Percentiles rank a stretch among this genome's conserved stretches.
phyloP scores from a whole-genome alignment of 352 stramenopile genomes.

The Phytophthora kernoviae region DNA sequence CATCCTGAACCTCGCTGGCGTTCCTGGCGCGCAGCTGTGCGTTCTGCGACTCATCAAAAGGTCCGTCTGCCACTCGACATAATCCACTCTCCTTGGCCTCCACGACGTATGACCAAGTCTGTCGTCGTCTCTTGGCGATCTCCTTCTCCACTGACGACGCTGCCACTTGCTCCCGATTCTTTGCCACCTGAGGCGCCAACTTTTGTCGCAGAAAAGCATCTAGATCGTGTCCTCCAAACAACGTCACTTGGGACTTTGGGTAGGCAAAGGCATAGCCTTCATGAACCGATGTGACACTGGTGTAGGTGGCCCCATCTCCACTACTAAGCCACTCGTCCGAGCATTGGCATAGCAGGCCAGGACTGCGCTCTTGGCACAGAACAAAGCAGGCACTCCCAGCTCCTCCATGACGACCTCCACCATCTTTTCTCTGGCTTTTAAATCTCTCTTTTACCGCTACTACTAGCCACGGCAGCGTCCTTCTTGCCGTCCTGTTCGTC shows the following conservation, averaged over 20 bases:
- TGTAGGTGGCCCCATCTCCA: conserved; percentile 85
- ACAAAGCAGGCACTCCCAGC: conserved; percentile 70
- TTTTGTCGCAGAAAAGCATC: conserved; percentile 68
- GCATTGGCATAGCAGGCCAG: conserved; percentile 86
- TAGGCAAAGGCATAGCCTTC: conserved; percentile 80
- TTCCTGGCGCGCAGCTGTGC: conserved; percentile 57
- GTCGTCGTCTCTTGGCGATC: conserved; percentile 36
- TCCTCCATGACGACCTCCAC: conserved; percentile 89
- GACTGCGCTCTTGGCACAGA: conserved; percentile 83
- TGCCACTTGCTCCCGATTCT: conserved; percentile 9
- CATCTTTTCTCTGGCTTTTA: conserved; percentile 60
- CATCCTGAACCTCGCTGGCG: conserved; percentile 10
- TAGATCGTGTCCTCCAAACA: conserved; percentile 71
- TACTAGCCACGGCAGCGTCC: conserved; percentile 16
- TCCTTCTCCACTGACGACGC: conserved; percentile 25
- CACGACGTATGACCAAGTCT: conserved; percentile 60
- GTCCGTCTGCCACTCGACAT: conserved; percentile 70
- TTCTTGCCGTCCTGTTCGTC: conserved; percentile 26
- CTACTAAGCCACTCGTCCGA: conserved; percentile 76
- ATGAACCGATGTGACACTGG: conserved; percentile 76
- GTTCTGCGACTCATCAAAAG: conserved; percentile 78
- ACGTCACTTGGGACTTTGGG: conserved; percentile 56
- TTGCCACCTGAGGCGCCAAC: conserved; percentile 46
- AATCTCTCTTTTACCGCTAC: conserved; percentile 57
- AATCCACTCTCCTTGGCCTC: conserved; percentile 81